Evolutionary conservation across 768 basidiomycete genomes (phyloP).

Genomic region (Tulasnella sp.): DNA sequence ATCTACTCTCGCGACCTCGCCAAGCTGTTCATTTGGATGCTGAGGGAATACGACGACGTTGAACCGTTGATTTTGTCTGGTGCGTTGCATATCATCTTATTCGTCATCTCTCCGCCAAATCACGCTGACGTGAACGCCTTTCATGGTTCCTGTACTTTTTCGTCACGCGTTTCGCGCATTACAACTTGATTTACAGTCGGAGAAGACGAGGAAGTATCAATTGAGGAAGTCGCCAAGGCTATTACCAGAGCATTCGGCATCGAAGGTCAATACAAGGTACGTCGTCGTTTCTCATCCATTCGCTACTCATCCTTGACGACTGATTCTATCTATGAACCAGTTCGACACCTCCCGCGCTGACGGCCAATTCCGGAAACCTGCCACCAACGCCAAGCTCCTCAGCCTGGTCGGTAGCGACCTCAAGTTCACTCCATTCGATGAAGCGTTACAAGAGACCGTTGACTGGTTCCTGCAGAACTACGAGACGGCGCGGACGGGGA

Average conservation of each 20-base stretch:
- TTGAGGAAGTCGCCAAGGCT: conserved; percentile 87
- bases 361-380: conserved; percentile 79
- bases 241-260: conserved; percentile 84
- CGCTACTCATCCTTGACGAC: background rate
- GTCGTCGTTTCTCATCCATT: conserved; percentile 38
- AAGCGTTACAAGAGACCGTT: conserved; percentile 79
- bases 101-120: background rate
- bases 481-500: conserved; percentile 67
- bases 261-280: conserved; percentile 71
- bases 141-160: no score
- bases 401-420: conserved; percentile 68
- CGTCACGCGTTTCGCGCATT: background rate
- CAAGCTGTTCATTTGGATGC: conserved; percentile 91
- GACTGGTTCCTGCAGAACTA: conserved; percentile 89
- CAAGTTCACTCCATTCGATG: conserved; percentile 88
- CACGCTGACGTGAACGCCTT: background rate
- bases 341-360: conserved; percentile 44
- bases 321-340: background rate
- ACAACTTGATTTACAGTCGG: conserved; percentile 58
- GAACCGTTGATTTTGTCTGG: conserved; percentile 93
- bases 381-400: conserved; percentile 86
- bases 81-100: conserved; percentile 44
- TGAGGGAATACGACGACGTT: conserved; percentile 88
- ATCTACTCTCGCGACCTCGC: conserved; percentile 95
- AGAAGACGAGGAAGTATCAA: conserved; percentile 92